These are phyloP conservation scores for Xylaria curta DNA, from an alignment of 495 filamentous ascomycete species.

Conservation along the genomic window DNA sequence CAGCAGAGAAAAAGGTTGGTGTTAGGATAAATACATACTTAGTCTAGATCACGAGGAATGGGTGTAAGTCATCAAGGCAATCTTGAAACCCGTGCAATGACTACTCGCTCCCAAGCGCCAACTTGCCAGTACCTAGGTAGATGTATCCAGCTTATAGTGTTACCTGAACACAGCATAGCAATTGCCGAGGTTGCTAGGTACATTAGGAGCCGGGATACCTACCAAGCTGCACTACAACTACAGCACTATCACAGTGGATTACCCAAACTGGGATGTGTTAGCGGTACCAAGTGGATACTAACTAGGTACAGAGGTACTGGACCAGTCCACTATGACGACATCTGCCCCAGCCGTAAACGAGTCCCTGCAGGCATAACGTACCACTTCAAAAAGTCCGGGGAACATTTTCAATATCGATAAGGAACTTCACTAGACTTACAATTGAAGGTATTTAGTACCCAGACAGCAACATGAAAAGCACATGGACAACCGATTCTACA, in stretches of 20 bases:
- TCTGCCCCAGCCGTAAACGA: background rate
- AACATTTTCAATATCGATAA: slow-evolving; percentile 8
- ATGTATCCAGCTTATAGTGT: background rate
- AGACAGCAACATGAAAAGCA: background rate
- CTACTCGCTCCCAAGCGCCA: background rate
- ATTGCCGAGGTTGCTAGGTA: background rate
- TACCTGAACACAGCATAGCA: background rate
- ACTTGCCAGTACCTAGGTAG: background rate
- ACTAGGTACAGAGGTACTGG: background rate
- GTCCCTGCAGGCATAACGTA: slow-evolving; percentile 16
- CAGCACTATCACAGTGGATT: background rate
- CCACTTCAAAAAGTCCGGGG: too few relatives aligned
- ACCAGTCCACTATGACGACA: slow-evolving; percentile 15
- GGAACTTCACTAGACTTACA: background rate
- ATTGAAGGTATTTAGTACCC: too few relatives aligned
- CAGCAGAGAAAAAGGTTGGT: background rate
- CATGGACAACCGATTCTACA: background rate
- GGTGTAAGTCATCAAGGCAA: background rate
- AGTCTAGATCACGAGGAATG: background rate
- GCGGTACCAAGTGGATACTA: background rate
- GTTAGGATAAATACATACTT: background rate
- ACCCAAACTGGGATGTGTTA: background rate
- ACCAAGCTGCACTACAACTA: background rate
- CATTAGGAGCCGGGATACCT: background rate
- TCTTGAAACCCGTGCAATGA: background rate